These are phyloP conservation scores for Aspergillus leporis DNA, from an alignment of 495 filamentous ascomycete species.

Conservation along the genomic window DNA sequence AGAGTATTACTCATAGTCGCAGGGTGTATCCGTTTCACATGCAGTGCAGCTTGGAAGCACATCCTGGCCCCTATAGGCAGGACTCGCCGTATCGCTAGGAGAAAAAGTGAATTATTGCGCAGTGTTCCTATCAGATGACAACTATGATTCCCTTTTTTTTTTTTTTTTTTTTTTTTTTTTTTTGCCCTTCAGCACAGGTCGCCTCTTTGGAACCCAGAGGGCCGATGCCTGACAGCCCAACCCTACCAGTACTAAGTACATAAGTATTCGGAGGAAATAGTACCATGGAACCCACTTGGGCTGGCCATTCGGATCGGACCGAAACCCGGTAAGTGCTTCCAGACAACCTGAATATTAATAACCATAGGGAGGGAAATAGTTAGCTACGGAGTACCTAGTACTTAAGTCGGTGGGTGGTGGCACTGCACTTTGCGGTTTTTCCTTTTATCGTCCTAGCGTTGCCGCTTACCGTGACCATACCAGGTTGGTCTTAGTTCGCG, in stretches of 20 bases:
- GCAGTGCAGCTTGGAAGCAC: background rate
- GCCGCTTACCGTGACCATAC: no score
- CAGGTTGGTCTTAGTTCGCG: no score
- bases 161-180: background rate
- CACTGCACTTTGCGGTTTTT: no score
- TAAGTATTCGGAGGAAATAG: background rate
- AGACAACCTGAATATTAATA: background rate
- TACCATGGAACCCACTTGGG: constrained; percentile 18
- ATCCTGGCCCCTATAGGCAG: background rate
- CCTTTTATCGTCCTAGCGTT: no score
- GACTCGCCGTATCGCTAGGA: background rate
- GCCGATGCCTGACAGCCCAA: constrained; percentile 21
- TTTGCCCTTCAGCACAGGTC: background rate
- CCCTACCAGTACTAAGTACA: background rate
- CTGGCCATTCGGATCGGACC: constrained; percentile 20
- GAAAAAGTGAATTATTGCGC: background rate
- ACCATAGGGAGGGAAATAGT: background rate
- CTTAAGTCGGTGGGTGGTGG: no score
- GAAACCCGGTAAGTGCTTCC: constrained; percentile 1
- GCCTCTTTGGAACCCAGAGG: background rate
- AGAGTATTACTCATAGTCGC: background rate
- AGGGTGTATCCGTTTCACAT: constrained; percentile 7
- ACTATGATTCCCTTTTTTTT: background rate
- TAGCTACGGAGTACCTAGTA: no score
- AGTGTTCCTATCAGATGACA: background rate